Base-by-base conservation (phyloP, 768 basidiomycete genomes). In the Mycena filopes region DNA sequence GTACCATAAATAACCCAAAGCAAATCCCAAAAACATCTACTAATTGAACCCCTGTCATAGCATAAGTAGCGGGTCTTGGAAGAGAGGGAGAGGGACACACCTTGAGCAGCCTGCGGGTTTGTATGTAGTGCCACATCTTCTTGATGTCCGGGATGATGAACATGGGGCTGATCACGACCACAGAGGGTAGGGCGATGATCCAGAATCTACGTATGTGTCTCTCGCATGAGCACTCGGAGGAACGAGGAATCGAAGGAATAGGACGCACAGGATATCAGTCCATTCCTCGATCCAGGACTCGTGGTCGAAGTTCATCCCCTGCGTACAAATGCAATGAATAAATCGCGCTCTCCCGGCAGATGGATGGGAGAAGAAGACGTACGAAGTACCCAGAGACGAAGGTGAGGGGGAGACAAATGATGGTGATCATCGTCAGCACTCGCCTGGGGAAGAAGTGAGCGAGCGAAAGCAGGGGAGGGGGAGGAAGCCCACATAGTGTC, bases 321-420 rank as follows among this genome's bases (percentile, higher is more conserved):
- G 67, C 12, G 42, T 50, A 40, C 38, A 12, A 49, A 25, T 46
- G 12, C 11, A 20, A 20, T 41, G 3, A 2, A 10, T 16, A 47
- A 51, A 42, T 20, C 13, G 40, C 2, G 2, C 46, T n/a, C n/a
- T n/a, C 36, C 36, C 5, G 5, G 10, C 26, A 20, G 23, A 42
- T 28, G 26, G 23, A 26, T 29, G 25, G 47, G 13, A 15, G 25
- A n/a, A n/a, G 63, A 25, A 21, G 13, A 82, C 87, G 63, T 70
- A 89, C 90, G 69, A 91, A 92, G 78, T 92, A 92, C 59, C 90
- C 90, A 9, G 91, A 90, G 43, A 91, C 79, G 43, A 91, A 79
- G 9, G 90, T 90, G 55, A 91, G 75, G 2, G 91, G 91, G 11
- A 92, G 75, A 78, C 87, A 91, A 68, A 90, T 86, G 68, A 92